Conservation (phyloP, 139 green algal genomes). For the Pleodorina starrii region DNA sequence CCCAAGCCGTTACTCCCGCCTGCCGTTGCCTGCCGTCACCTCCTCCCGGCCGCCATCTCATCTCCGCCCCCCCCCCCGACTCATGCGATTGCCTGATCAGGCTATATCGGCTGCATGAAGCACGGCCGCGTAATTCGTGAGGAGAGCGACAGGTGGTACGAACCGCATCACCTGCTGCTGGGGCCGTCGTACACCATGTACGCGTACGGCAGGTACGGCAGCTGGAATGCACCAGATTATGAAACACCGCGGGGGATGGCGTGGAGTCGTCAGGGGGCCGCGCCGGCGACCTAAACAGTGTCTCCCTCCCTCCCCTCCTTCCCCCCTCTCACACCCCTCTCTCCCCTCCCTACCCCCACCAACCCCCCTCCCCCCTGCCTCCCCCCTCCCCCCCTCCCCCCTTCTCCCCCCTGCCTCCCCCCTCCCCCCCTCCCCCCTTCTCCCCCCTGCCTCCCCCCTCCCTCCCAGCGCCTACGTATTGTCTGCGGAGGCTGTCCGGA, state of each 20-base stretch:
- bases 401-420: no score
- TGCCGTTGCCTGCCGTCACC: no score
- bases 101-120: conserved; percentile 72
- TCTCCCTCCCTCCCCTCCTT: background rate
- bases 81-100: conserved; percentile 10
- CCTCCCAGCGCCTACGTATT: conserved; percentile 55
- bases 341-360: background rate
- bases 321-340: background rate
- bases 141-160: conserved; percentile 30
- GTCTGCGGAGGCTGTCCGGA: conserved; percentile 29
- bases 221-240: no score
- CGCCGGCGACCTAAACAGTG: no score
- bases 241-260: no score
- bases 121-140: conserved; percentile 50
- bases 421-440: no score
- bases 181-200: conserved; percentile 59
- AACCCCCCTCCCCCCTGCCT: background rate
- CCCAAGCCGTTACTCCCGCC: no score
- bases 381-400: no score
- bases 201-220: conserved; percentile 57
- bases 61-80: background rate
- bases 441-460: background rate
- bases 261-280: no score
- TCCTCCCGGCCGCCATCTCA: background rate
- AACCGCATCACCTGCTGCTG: conserved; percentile 61